Percentiles rank a stretch among this genome's conserved stretches.
Conservation (phyloP, 2,329 filamentous ascomycete genomes). For the Aspergillus nomiae region DNA sequence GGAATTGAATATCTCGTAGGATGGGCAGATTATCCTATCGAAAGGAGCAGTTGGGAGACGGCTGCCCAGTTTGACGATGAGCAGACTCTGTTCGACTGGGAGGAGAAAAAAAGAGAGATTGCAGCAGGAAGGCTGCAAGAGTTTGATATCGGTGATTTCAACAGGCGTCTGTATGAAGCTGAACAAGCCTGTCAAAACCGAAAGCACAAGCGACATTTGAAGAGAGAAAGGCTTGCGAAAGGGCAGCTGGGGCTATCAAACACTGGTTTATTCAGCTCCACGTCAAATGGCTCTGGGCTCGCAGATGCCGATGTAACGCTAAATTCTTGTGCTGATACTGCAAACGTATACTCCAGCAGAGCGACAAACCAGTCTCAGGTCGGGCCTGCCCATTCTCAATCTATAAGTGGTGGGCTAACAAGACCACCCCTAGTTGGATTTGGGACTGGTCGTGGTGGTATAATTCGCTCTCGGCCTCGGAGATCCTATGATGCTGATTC, state of each 20-base stretch:
- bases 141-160: slow-evolving; percentile 29
- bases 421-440: slow-evolving; percentile 19
- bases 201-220: slow-evolving; percentile 30
- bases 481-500: slow-evolving; percentile 10
- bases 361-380: neutral
- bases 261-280: neutral
- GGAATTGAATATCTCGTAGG: slow-evolving; percentile 60
- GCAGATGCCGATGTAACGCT: neutral
- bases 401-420: neutral
- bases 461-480: slow-evolving; percentile 8
- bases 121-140: slow-evolving; percentile 27
- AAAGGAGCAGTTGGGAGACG: slow-evolving; percentile 60
- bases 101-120: slow-evolving; percentile 34
- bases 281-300: neutral
- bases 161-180: neutral
- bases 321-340: no score
- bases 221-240: slow-evolving; percentile 28
- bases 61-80: slow-evolving; percentile 40
- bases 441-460: slow-evolving; percentile 10
- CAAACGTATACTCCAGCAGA: neutral
- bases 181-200: slow-evolving; percentile 26
- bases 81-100: slow-evolving; percentile 46
- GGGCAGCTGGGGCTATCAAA: neutral
- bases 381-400: neutral
- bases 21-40: slow-evolving; percentile 63